These are phyloP conservation scores for Aspergillus sojae DNA, from an alignment of 2,329 filamentous ascomycete species.

Conservation along the genomic window DNA sequence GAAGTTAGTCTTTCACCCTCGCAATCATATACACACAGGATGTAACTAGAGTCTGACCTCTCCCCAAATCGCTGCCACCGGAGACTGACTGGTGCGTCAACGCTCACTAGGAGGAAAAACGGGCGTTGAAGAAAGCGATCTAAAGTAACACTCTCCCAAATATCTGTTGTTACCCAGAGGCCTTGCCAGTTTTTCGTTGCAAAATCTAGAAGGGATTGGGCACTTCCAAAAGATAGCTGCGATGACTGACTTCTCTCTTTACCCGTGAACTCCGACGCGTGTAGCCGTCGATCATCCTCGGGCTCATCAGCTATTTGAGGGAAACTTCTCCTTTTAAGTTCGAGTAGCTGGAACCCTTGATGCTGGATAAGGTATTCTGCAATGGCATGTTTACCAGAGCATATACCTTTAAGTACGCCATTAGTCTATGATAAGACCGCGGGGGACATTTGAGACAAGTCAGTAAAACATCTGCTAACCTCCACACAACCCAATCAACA, in stretches of 20 bases:
- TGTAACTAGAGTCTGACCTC: conserved; percentile 48
- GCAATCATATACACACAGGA: neutral
- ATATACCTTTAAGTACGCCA: conserved; percentile 67
- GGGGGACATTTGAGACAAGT: neutral
- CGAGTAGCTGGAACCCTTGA: conserved; percentile 77
- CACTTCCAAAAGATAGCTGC: conserved; percentile 57
- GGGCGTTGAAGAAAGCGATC: conserved; percentile 78
- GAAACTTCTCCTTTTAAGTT: conserved; percentile 51
- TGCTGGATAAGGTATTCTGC: conserved; percentile 83
- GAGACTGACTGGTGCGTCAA: conserved; percentile 84
- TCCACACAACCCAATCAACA: conserved; percentile 58
- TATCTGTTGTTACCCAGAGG: conserved; percentile 83
- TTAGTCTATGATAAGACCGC: conserved; percentile 17
- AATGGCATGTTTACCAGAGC: conserved; percentile 88
- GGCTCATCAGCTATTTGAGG: conserved; percentile 24
- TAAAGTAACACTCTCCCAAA: conserved; percentile 71
- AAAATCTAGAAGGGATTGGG: conserved; percentile 75
- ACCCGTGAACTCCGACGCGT: conserved; percentile 26
- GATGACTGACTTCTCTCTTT: conserved; percentile 21
- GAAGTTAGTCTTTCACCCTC: neutral
- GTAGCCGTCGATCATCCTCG: conserved; percentile 32
- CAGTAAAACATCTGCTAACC: conserved; percentile 34
- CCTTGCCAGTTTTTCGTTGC: conserved; percentile 83
- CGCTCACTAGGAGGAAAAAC: conserved; percentile 89
- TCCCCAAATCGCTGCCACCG: conserved; percentile 78